phyloP scores from a whole-genome alignment of 768 basidiomycete species.

The Daedalea quercina region DNA sequence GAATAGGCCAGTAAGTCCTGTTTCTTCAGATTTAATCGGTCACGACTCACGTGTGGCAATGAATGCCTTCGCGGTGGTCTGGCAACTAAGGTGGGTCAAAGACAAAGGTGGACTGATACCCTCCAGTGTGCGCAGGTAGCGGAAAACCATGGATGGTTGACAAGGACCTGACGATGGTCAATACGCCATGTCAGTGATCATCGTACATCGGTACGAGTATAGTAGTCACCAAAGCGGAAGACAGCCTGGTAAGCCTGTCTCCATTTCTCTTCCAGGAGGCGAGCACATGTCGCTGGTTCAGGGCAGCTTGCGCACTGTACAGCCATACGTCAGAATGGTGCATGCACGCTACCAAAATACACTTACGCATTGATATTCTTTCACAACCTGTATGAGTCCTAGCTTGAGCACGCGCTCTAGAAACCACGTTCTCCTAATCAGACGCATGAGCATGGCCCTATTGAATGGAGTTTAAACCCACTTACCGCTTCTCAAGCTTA shows the following conservation, averaged over 20 bases:
- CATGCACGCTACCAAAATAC: no score
- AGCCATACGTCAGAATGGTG: not conserved
- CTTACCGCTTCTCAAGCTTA: slow-evolving; percentile 82
- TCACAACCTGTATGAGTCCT: slow-evolving; percentile 78
- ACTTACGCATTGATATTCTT: slow-evolving; percentile 95
- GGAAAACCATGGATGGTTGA: slow-evolving; percentile 88
- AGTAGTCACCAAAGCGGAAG: slow-evolving; percentile 66
- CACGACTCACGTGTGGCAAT: slow-evolving; percentile 59
- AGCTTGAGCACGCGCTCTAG: slow-evolving; percentile 91
- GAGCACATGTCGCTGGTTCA: slow-evolving; percentile 72
- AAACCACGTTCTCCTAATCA: slow-evolving; percentile 82
- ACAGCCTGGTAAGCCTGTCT: slow-evolving; percentile 80
- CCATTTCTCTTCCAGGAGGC: slow-evolving; percentile 90
- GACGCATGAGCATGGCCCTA: not conserved
- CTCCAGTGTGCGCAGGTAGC: slow-evolving; percentile 86
- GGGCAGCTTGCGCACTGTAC: slow-evolving; percentile 77
- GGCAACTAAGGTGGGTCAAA: slow-evolving; percentile 82
- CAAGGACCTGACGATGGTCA: slow-evolving; percentile 53
- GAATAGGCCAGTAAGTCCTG: slow-evolving; percentile 3
- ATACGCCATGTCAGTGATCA: not conserved
- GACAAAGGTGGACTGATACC: slow-evolving; percentile 85
- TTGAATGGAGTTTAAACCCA: slow-evolving; percentile 1
- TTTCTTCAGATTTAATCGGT: no score
- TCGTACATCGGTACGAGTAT: not conserved
- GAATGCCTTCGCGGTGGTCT: slow-evolving; percentile 85